Conservation (phyloP, 106 monocot genomes). For the Gastrodia elata region DNA sequence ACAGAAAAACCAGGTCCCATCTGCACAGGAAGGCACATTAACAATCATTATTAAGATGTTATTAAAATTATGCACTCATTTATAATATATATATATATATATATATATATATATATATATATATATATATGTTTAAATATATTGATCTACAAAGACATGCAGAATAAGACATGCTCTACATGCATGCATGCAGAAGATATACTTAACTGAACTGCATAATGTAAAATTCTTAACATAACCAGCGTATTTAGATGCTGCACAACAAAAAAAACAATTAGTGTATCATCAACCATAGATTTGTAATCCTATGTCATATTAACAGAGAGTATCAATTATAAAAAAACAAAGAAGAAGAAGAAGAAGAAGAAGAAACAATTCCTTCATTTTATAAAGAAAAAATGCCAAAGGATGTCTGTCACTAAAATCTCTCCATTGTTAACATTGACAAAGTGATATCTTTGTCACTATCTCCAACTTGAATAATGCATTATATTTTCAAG, state of each 20-base stretch:
- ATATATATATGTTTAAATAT: background rate
- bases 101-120: constrained; percentile 7
- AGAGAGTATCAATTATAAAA: background rate
- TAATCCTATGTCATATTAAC: background rate
- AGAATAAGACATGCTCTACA: background rate
- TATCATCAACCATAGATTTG: background rate
- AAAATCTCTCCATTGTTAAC: no score
- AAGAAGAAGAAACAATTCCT: no score
- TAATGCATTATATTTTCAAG: no score
- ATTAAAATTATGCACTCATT: background rate
- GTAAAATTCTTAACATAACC: constrained; percentile 86
- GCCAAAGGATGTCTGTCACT: no score
- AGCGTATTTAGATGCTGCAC: constrained; percentile 91
- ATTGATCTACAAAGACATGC: background rate
- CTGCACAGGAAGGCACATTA: constrained; percentile 24
- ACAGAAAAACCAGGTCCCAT: constrained; percentile 86
- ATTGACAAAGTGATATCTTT: no score
- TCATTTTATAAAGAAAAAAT: no score
- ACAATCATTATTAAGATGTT: background rate
- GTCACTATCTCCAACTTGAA: no score
- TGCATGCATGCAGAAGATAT: background rate
- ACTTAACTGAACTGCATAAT: constrained; percentile 79
- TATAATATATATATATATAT: background rate
- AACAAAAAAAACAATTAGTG: constrained; percentile 3
- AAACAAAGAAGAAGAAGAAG: no score